These are phyloP conservation scores for Tolypocladium amazonense DNA, from an alignment of 2,329 filamentous ascomycete species.

Conservation along the genomic window DNA sequence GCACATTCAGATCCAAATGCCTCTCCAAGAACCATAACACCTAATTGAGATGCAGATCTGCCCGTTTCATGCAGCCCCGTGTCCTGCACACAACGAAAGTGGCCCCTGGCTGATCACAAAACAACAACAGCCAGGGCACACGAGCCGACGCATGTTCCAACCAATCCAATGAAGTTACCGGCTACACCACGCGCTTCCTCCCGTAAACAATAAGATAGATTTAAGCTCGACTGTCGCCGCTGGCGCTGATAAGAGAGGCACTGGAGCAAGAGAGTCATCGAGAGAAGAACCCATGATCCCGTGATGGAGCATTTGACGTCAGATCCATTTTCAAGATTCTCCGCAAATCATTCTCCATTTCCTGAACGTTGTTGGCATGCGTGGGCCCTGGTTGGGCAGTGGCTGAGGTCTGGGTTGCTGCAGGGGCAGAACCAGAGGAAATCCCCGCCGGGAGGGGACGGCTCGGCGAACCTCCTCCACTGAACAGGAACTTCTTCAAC, in stretches of 20 bases:
- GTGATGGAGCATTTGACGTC: conserved; percentile 11
- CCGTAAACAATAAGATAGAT: background rate
- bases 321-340: conserved; percentile 38
- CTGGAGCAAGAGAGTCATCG: conserved; percentile 9
- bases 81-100: conserved; percentile 2
- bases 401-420: background rate
- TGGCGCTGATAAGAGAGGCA: conserved; percentile 10
- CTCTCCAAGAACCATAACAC: conserved; percentile 6
- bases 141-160: background rate
- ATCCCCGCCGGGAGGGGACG: background rate
- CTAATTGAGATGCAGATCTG: conserved; percentile 8
- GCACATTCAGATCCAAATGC: conserved; percentile 11
- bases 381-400: conserved; percentile 3
- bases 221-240: too few species aligned
- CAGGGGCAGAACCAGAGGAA: background rate
- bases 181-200: background rate
- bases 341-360: conserved; percentile 43
- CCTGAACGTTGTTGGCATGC: conserved; percentile 25
- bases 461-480: conserved; percentile 18
- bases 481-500: conserved; percentile 46
- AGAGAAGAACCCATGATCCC: conserved; percentile 12
- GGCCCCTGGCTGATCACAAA: background rate
- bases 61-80: conserved; percentile 1
- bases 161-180: background rate
- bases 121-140: background rate